Conservation (phyloP, 441 rosid species). For the Cnidoscolus chayamansa region DNA sequence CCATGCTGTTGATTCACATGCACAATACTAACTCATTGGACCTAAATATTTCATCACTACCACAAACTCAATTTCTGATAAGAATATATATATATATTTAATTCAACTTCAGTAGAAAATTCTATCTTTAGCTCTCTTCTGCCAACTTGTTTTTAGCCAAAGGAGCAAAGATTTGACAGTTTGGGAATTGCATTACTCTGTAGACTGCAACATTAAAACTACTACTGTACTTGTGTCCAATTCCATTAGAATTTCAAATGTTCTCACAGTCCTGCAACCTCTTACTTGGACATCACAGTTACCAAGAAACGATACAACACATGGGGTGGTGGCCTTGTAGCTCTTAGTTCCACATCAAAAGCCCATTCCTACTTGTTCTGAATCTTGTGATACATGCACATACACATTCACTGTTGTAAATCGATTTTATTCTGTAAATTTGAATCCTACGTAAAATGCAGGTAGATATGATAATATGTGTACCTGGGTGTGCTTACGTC, state of each 20-base stretch:
- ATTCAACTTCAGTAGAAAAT: constrained; percentile 18
- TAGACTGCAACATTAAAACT: constrained; percentile 48
- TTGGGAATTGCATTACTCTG: constrained; percentile 28
- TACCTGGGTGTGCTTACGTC: background rate
- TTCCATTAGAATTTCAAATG: constrained; percentile 35
- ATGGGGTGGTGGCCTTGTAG: constrained; percentile 29
- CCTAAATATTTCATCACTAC: constrained; percentile 26
- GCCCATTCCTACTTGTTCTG: constrained; percentile 53
- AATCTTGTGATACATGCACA: constrained; percentile 2
- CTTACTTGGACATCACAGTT: constrained; percentile 48
- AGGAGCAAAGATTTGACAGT: constrained; percentile 33
- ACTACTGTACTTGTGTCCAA: constrained; percentile 46
- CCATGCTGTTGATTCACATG: constrained; percentile 41
- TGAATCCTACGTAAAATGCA: background rate
- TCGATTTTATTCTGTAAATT: background rate
- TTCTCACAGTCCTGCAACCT: constrained; percentile 46
- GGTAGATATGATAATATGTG: background rate
- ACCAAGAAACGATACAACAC: constrained; percentile 31
- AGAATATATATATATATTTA: background rate
- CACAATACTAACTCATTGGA: constrained; percentile 21
- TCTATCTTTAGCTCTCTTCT: constrained; percentile 22
- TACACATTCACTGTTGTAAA: constrained; percentile 7
- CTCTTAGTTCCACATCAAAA: constrained; percentile 19
- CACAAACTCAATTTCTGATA: constrained; percentile 26
- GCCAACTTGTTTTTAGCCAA: constrained; percentile 20